Conservation (phyloP, 23 red algal species). For the Chondrus crispus region DNA sequence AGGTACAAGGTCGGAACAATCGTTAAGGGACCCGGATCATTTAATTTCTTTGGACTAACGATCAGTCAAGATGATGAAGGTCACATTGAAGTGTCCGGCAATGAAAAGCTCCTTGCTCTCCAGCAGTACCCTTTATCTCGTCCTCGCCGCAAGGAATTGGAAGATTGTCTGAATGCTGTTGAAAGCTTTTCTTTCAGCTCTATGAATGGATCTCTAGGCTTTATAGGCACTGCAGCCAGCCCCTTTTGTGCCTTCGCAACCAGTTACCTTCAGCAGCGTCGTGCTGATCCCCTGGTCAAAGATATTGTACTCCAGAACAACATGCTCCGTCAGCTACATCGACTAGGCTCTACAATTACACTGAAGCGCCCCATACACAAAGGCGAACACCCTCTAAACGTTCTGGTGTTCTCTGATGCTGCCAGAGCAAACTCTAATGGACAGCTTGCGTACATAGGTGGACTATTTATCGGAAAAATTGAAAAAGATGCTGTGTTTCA, state of each 20-base stretch:
- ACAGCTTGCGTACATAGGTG: background rate
- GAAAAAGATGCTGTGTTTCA: background rate
- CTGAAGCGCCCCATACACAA: background rate
- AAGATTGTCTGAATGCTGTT: background rate
- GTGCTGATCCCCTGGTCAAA: background rate
- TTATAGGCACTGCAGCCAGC: background rate
- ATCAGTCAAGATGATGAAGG: background rate
- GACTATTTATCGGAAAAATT: background rate
- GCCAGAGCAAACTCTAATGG: background rate
- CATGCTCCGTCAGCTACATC: background rate
- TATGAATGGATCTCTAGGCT: slow-evolving; percentile 7
- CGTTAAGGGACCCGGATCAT: background rate
- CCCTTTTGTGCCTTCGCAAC: background rate
- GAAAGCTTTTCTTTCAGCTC: background rate
- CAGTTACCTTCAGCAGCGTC: background rate
- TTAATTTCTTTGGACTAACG: background rate
- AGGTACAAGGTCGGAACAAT: background rate
- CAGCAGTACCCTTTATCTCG: background rate
- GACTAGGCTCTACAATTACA: background rate
- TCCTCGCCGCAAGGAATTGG: background rate
- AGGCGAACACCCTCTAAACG: background rate
- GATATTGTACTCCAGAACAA: background rate
- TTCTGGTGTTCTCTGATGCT: background rate
- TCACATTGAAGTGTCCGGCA: background rate
- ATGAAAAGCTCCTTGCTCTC: background rate